Conservation (phyloP, 257 asterid species). For the Perilla frutescens region DNA sequence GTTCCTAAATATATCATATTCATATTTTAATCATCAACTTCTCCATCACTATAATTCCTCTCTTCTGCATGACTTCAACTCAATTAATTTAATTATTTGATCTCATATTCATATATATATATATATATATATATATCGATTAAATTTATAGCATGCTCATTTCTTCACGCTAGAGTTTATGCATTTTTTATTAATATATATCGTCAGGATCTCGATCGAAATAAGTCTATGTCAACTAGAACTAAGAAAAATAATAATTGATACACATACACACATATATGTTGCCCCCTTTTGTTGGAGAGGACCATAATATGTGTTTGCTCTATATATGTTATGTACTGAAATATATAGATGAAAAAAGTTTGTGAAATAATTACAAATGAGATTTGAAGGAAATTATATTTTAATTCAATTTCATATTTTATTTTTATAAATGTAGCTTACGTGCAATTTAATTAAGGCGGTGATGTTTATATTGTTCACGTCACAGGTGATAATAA, state of each 20-base stretch:
- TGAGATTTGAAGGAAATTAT: too few relatives aligned
- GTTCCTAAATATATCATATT: background rate
- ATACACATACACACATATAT: background rate
- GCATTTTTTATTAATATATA: background rate
- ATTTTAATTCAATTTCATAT: too few relatives aligned
- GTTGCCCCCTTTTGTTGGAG: too few relatives aligned
- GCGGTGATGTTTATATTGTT: background rate
- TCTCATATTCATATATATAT: background rate
- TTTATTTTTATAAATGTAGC: too few relatives aligned
- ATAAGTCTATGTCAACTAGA: background rate
- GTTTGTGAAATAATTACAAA: too few relatives aligned
- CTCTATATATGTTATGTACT: too few relatives aligned
- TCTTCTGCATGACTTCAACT: constrained; percentile 23
- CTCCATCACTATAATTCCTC: constrained; percentile 34
- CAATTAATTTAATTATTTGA: constrained; percentile 17
- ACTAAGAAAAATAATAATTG: background rate
- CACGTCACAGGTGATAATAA: background rate
- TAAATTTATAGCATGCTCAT: constrained; percentile 27
- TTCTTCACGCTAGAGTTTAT: constrained; percentile 43
- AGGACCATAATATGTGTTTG: too few relatives aligned
- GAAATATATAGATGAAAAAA: too few relatives aligned
- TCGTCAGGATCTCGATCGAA: constrained; percentile 12
- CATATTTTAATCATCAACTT: constrained; percentile 22
- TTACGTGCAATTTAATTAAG: too few relatives aligned
- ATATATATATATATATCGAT: background rate